phyloP scores from a whole-genome alignment of 306 rosid genomes.

The Mimosa bimucronata region DNA sequence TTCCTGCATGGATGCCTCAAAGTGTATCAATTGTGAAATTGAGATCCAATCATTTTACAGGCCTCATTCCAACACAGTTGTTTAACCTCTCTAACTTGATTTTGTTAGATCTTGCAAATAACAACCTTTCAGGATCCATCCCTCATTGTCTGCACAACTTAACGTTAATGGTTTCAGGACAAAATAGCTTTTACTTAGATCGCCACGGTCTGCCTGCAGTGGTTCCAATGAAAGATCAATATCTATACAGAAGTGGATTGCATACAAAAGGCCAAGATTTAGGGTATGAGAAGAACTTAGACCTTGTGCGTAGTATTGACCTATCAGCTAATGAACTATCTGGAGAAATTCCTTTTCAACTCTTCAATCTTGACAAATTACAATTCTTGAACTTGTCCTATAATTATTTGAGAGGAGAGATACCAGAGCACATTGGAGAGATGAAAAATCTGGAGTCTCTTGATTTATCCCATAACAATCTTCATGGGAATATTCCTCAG shows the following conservation, averaged over 20 bases:
- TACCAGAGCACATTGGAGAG: neutral
- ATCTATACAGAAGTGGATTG: neutral
- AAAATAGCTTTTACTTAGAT: too few species aligned
- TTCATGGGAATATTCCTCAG: neutral
- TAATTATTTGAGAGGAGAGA: neutral
- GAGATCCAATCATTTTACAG: neutral
- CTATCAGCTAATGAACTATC: neutral
- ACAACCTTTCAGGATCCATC: neutral
- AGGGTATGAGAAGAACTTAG: neutral
- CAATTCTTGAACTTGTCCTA: neutral
- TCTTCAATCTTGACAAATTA: neutral
- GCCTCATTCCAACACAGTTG: neutral
- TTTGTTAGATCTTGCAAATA: neutral
- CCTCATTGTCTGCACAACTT: neutral
- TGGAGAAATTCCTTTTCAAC: neutral
- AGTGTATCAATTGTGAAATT: neutral
- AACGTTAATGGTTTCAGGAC: neutral
- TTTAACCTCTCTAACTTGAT: neutral
- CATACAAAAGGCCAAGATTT: neutral
- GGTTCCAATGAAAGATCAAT: too few species aligned
- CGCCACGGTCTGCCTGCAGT: too few species aligned
- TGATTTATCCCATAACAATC: neutral
- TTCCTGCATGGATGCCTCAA: neutral
- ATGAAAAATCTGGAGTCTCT: neutral
- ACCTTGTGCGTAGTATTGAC: neutral